Conservation (phyloP, 2,329 filamentous ascomycete genomes). For the Leptographium procerum region DNA sequence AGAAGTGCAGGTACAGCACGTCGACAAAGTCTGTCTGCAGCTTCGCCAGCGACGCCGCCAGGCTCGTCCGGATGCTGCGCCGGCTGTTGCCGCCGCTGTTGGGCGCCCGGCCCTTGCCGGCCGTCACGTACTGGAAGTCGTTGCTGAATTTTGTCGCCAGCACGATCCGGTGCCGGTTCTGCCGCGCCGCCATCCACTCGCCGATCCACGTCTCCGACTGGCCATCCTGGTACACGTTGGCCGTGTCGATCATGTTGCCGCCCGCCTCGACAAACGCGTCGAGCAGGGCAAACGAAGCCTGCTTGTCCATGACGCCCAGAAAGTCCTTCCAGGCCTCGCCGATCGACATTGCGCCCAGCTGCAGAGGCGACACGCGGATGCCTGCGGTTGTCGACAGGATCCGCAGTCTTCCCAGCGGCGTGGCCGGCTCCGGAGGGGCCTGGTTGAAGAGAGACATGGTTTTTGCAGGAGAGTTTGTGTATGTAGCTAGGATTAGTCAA, state of each 20-base stretch:
- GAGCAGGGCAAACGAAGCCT: conserved; percentile 15
- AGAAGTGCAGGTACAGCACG: conserved; percentile 33
- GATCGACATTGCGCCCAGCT: conserved; percentile 39
- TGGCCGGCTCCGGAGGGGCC: conserved; percentile 15
- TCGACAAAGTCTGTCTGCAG: conserved; percentile 34
- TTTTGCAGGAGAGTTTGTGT: no score
- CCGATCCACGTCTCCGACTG: conserved; percentile 47
- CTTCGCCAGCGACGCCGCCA: conserved; percentile 32
- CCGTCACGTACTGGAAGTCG: conserved; percentile 27
- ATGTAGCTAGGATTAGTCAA: background rate
- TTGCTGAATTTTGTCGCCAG: conserved; percentile 45
- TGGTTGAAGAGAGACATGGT: conserved; percentile 4
- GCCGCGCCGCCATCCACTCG: conserved; percentile 40
- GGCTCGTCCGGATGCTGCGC: conserved; percentile 27
- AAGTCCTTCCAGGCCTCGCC: conserved; percentile 14
- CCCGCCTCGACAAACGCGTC: conserved; percentile 26
- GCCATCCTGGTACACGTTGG: conserved; percentile 46
- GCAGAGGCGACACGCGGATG: conserved; percentile 40
- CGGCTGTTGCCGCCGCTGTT: conserved; percentile 34
- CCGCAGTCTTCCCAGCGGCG: conserved; percentile 40
- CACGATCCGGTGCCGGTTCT: conserved; percentile 41
- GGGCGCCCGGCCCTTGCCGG: conserved; percentile 24
- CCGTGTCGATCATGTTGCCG: conserved; percentile 59
- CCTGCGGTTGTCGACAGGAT: conserved; percentile 37
- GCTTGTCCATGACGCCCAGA: conserved; percentile 16